A percentile compares a stretch with the other conserved stretches of the same genome.
Conservation (phyloP, 1,284 basidiomycete species). For the Ganoderma lucidum region DNA sequence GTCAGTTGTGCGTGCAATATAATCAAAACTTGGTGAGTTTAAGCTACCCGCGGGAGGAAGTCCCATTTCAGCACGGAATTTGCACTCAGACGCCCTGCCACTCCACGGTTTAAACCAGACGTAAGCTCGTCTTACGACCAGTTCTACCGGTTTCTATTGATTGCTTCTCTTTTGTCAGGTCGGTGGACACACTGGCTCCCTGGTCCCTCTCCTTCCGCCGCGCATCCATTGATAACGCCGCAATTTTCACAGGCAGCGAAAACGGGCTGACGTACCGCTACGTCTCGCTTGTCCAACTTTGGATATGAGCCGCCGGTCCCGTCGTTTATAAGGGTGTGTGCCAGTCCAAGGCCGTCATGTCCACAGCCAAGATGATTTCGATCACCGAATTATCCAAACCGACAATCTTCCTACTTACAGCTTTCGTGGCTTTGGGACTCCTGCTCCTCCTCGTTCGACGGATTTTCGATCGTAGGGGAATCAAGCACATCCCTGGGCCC, state of each 20-base stretch:
- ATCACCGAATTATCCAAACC: too few species aligned
- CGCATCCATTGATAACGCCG: background rate
- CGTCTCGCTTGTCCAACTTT: background rate
- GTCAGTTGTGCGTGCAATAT: too few species aligned
- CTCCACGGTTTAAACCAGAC: background rate
- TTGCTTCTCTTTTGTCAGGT: background rate
- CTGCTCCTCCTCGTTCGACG: background rate
- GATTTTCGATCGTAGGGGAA: background rate
- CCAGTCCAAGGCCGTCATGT: background rate
- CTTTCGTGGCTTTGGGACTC: background rate
- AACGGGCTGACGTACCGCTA: background rate
- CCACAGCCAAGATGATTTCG: background rate
- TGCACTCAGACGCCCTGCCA: background rate
- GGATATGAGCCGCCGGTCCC: background rate
- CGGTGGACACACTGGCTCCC: background rate
- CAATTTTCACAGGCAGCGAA: background rate
- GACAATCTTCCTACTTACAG: background rate
- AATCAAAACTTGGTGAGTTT: background rate
- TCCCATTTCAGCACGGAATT: background rate
- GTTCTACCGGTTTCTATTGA: background rate
- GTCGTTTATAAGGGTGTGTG: background rate
- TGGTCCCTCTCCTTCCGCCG: background rate
- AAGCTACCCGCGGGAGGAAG: too few species aligned
- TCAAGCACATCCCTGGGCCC: conserved; percentile 6
- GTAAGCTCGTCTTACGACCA: background rate